Conservation (phyloP, 208 protist genomes). For the Crithidia expoeki region DNA sequence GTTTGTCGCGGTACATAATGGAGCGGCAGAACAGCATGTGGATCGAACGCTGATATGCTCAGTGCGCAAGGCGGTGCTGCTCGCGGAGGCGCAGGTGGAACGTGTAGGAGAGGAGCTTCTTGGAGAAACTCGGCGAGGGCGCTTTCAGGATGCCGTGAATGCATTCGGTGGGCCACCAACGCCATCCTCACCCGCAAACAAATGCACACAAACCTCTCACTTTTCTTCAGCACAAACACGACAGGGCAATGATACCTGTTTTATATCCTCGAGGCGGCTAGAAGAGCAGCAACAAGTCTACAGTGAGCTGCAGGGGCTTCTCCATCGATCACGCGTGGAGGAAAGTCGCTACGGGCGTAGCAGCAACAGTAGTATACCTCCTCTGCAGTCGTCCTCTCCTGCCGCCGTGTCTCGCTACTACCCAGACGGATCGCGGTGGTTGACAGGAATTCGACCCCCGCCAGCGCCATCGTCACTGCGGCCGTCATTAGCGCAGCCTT, state of each 20-base stretch:
- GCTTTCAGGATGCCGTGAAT: not conserved
- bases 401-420: slow-evolving; percentile 2
- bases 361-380: too few species aligned
- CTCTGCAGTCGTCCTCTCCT: not conserved
- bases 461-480: not conserved
- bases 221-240: not conserved
- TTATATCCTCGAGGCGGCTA: slow-evolving; percentile 7
- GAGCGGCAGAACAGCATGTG: not conserved
- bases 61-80: slow-evolving; percentile 45
- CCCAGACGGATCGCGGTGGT: slow-evolving; percentile 12
- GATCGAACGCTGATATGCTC: slow-evolving; percentile 39
- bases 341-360: not conserved
- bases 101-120: slow-evolving; percentile 20
- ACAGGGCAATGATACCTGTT: not conserved
- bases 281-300: slow-evolving; percentile 41
- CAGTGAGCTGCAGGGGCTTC: slow-evolving; percentile 40
- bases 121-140: not conserved
- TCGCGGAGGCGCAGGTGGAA: slow-evolving; percentile 62
- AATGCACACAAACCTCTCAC: not conserved
- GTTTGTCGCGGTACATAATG: not conserved
- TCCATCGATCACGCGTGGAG: slow-evolving; percentile 10
- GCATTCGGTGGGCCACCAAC: not conserved
- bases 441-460: slow-evolving; percentile 2
- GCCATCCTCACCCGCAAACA: too few species aligned
- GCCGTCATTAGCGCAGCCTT: not conserved